Evolutionary conservation across 1,284 basidiomycete species (phyloP).

Genomic region (Ganoderma boninense): DNA sequence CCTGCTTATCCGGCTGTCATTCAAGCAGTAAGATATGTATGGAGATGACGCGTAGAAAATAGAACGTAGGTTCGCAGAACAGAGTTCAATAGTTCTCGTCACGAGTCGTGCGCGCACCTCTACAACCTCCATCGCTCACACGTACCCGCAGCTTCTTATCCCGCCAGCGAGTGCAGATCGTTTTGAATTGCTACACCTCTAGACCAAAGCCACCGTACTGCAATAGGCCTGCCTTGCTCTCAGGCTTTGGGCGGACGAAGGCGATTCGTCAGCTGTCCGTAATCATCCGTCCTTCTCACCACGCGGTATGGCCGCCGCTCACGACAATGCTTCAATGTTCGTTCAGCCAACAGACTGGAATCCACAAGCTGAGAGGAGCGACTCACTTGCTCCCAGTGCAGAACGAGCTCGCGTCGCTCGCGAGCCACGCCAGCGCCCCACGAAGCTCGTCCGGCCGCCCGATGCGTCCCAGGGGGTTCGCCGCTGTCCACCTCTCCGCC

Average conservation of each 20-base stretch:
- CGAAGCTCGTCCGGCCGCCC: slow-evolving; percentile 79
- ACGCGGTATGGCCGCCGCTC: not conserved
- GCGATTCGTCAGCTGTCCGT: not conserved
- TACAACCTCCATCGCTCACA: not conserved
- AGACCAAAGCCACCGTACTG: not conserved
- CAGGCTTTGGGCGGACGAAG: not conserved
- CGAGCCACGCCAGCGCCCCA: slow-evolving; percentile 77
- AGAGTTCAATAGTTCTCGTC: not conserved
- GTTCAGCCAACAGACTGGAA: not conserved
- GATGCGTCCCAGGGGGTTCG: slow-evolving; percentile 76
- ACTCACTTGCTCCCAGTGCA: slow-evolving; percentile 39
- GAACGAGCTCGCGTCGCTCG: slow-evolving; percentile 66
- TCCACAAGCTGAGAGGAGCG: not conserved
- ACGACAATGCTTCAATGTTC: not conserved
- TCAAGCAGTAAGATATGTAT: too few relatives aligned
- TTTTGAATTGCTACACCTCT: not conserved
- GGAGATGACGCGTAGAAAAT: not conserved
- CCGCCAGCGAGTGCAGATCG: not conserved
- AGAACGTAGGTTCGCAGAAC: not conserved
- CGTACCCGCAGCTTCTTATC: not conserved
- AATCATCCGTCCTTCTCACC: not conserved
- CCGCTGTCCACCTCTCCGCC: not conserved
- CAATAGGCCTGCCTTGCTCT: too few relatives aligned
- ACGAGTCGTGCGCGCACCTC: not conserved
- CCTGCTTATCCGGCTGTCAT: not conserved